phyloP scores from a whole-genome alignment of 2,329 filamentous ascomycete species.

The Aspergillus neoniger region DNA sequence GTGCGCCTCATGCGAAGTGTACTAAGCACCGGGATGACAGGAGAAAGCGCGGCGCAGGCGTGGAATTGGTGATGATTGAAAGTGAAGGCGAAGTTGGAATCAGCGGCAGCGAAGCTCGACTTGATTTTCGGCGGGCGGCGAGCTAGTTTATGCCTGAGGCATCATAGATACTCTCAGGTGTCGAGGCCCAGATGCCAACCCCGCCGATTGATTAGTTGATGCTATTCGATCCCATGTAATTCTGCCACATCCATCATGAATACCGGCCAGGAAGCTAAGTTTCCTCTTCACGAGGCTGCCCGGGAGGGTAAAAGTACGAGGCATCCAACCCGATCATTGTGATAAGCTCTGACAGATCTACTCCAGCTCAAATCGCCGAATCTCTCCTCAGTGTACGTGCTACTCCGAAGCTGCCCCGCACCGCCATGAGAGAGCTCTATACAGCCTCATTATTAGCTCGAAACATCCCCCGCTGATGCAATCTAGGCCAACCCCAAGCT shows the following conservation, averaged over 20 bases:
- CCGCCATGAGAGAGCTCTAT: background rate
- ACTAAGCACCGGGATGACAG: background rate
- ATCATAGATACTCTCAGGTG: background rate
- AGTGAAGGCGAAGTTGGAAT: background rate
- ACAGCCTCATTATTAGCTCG: background rate
- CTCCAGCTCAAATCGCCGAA: conserved; percentile 68
- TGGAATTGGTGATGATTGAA: background rate
- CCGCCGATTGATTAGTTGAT: conserved; percentile 7
- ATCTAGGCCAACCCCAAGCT: conserved; percentile 75
- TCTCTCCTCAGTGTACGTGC: conserved; percentile 67
- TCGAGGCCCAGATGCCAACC: background rate
- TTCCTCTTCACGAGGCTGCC: conserved; percentile 82
- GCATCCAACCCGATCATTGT: background rate
- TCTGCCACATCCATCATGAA: conserved; percentile 36
- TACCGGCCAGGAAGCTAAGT: conserved; percentile 60
- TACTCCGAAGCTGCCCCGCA: conserved; percentile 31
- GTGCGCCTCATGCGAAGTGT: background rate
- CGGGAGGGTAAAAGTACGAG: conserved; percentile 77
- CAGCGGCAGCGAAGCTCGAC: conserved; percentile 4
- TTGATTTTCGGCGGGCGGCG: conserved; percentile 14
- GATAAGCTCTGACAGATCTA: conserved; percentile 24
- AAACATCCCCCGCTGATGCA: background rate
- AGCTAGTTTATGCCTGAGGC: conserved; percentile 18
- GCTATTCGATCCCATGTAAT: background rate
- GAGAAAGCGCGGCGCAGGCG: background rate